Percentiles rank a stretch among this genome's conserved stretches.
These are phyloP conservation scores for Ceratocystis eucalypticola DNA, from an alignment of 2,329 filamentous ascomycete species.

Conservation along the genomic window DNA sequence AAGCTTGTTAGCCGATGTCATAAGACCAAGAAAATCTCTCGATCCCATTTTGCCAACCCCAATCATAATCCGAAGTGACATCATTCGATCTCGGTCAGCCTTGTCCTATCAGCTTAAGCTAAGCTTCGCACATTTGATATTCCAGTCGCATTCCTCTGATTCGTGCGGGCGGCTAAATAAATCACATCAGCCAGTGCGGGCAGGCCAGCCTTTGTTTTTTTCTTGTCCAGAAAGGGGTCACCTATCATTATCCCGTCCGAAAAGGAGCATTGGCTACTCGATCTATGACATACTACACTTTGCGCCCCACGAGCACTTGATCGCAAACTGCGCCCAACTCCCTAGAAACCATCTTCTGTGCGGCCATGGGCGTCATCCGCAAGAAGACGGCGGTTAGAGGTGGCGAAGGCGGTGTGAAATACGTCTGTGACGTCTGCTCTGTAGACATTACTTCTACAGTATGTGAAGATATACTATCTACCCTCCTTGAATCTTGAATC, in stretches of 20 bases:
- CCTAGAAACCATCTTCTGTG: neutral
- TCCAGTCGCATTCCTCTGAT: neutral
- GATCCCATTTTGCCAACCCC: neutral
- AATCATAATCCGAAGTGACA: neutral
- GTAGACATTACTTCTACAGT: constrained; percentile 95
- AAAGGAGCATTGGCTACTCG: neutral
- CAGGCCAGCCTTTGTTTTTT: no score
- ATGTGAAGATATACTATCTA: constrained; percentile 29
- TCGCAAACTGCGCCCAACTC: neutral
- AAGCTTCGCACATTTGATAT: neutral
- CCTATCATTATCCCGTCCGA: no score
- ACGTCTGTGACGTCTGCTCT: constrained; percentile 93
- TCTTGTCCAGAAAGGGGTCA: no score
- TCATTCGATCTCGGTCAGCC: constrained; percentile 3
- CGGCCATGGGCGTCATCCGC: constrained; percentile 75
- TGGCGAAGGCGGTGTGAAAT: constrained; percentile 82
- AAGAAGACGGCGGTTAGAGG: constrained; percentile 84
- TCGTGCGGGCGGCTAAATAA: neutral
- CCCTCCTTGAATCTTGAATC: neutral
- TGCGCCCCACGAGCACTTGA: neutral
- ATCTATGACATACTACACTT: neutral
- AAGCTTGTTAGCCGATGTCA: neutral
- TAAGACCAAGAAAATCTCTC: neutral
- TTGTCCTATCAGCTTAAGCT: neutral
- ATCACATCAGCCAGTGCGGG: neutral